These are phyloP conservation scores for Caryocar brasiliense DNA, from an alignment of 441 rosid species.

Conservation along the genomic window DNA sequence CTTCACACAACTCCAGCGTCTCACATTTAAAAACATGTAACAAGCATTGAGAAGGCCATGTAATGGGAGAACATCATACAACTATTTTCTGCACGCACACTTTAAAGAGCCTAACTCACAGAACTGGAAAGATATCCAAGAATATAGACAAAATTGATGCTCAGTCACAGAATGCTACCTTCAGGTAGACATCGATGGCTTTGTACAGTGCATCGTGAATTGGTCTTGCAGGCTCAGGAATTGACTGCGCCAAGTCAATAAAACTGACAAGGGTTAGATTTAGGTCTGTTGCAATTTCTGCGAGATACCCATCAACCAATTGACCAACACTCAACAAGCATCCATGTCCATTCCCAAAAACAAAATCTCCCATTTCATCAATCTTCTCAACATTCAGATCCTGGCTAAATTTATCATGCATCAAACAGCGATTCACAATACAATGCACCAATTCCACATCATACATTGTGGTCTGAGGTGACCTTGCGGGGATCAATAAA, in stretches of 20 bases:
- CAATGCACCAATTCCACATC: slow-evolving; percentile 61
- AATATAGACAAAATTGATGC: not conserved
- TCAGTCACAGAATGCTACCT: slow-evolving; percentile 31
- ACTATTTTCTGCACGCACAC: not conserved
- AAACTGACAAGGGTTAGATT: slow-evolving; percentile 44
- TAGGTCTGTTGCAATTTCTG: slow-evolving; percentile 42
- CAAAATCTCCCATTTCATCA: slow-evolving; percentile 33
- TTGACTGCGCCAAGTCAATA: slow-evolving; percentile 38
- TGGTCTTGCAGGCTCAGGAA: slow-evolving; percentile 72
- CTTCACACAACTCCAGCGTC: too few relatives aligned
- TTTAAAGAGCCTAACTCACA: not conserved
- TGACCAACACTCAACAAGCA: slow-evolving; percentile 55
- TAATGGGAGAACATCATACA: too few relatives aligned
- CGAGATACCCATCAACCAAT: slow-evolving; percentile 61
- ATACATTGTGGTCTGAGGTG: slow-evolving; percentile 40
- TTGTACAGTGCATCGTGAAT: slow-evolving; percentile 76
- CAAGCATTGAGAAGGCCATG: not conserved
- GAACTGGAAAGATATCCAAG: not conserved
- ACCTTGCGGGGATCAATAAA: slow-evolving; percentile 43
- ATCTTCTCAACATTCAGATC: slow-evolving; percentile 30
- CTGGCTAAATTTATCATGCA: slow-evolving; percentile 27
- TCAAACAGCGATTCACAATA: slow-evolving; percentile 41
- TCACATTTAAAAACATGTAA: too few relatives aligned
- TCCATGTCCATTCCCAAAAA: slow-evolving; percentile 39
- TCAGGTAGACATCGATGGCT: slow-evolving; percentile 71